These are phyloP conservation scores for Candida dajiaensis DNA, from an alignment of 805 yeast genomes.

Conservation along the genomic window DNA sequence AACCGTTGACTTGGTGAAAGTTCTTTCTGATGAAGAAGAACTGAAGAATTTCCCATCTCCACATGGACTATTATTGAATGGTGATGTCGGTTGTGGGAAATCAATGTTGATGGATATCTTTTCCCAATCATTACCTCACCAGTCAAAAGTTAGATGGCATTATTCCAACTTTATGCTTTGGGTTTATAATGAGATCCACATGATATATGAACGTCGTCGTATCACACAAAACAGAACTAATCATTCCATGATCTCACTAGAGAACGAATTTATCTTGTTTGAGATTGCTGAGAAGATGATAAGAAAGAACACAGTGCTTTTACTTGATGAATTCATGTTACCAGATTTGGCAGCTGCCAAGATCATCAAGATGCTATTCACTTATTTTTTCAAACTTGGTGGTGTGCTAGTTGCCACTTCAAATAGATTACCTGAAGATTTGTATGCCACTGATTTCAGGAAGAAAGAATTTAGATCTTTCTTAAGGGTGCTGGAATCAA, in stretches of 20 bases:
- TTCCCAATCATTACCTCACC: constrained; percentile 58
- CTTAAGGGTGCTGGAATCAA: constrained; percentile 46
- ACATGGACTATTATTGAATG: constrained; percentile 56
- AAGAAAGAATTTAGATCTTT: constrained; percentile 52
- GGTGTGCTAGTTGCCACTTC: constrained; percentile 74
- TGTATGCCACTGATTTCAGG: constrained; percentile 61
- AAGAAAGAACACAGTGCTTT: constrained; percentile 46
- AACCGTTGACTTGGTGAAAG: constrained; percentile 37
- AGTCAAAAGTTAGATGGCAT: constrained; percentile 64
- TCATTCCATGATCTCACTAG: constrained; percentile 33
- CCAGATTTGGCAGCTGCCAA: constrained; percentile 75
- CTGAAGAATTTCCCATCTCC: constrained; percentile 49
- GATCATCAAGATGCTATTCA: constrained; percentile 56
- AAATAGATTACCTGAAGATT: constrained; percentile 64
- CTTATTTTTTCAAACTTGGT: constrained; percentile 65
- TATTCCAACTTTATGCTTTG: constrained; percentile 64
- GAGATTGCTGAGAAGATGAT: constrained; percentile 66
- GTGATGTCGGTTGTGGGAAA: constrained; percentile 72
- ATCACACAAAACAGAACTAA: constrained; percentile 24
- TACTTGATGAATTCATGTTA: constrained; percentile 70
- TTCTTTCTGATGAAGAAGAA: constrained; percentile 57
- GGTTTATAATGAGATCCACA: constrained; percentile 59
- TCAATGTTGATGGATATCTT: constrained; percentile 70
- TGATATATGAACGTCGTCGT: constrained; percentile 40
- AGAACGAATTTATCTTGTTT: constrained; percentile 57